Conservation (phyloP, 176 grass and related monocot genomes). For the Avena insularis region DNA sequence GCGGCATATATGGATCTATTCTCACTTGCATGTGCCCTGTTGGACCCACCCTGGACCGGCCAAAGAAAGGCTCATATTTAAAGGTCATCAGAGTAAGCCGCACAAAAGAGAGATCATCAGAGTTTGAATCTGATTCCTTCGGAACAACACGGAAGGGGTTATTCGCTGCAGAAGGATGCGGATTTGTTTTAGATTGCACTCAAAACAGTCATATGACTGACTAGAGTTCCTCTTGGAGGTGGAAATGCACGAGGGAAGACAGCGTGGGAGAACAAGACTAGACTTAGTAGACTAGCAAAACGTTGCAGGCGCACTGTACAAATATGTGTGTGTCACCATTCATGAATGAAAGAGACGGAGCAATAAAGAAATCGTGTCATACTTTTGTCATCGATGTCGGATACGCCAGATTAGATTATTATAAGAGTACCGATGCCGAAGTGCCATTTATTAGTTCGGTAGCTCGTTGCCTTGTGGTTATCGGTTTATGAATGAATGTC, state of each 20-base stretch:
- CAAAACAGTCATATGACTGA: not conserved
- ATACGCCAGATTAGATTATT: not conserved
- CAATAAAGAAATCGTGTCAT: not conserved
- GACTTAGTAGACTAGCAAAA: not conserved
- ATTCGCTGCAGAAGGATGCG: not conserved
- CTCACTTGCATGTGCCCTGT: not conserved
- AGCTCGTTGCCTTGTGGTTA: not conserved
- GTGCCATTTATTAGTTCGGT: not conserved
- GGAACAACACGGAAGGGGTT: not conserved
- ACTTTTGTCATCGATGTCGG: not conserved
- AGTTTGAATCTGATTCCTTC: conserved; percentile 41
- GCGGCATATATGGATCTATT: conserved; percentile 14
- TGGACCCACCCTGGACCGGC: not conserved
- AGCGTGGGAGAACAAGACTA: not conserved
- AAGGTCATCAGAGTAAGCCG: not conserved
- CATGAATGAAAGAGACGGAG: not conserved
- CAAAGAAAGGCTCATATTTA: conserved; percentile 19
- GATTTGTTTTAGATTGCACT: not conserved
- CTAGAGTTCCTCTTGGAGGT: not conserved
- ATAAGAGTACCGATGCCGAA: not conserved
- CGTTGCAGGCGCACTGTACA: not conserved
- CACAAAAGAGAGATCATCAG: not conserved
- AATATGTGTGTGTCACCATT: not conserved
- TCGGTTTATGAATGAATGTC: conserved; percentile 17
- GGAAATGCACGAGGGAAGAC: not conserved